phyloP scores from a whole-genome alignment of 352 stramenopile species.

The Globisporangium uncinulatum region DNA sequence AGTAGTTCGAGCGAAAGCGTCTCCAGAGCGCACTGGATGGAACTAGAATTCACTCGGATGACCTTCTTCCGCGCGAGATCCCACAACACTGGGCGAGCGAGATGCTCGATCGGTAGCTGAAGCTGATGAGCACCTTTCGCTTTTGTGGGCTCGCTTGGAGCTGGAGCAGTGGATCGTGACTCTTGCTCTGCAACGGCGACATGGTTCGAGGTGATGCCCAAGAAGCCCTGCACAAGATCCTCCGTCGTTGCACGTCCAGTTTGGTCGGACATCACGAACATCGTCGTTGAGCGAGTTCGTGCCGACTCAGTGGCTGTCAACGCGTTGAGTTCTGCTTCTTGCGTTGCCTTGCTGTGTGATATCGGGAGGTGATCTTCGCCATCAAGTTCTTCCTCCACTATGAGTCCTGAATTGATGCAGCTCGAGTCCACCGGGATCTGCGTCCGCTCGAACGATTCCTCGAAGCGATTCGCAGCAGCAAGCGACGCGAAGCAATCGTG shows the following conservation, averaged over 20 bases:
- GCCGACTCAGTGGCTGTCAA: neutral
- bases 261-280: slow-evolving; percentile 4
- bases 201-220: neutral
- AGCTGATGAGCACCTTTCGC: too few species aligned
- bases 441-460: slow-evolving; percentile 12
- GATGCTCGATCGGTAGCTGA: slow-evolving; percentile 18
- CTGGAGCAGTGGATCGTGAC: neutral
- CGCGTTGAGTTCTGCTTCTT: too few species aligned
- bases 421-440: neutral
- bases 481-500: neutral
- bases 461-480: slow-evolving; percentile 5
- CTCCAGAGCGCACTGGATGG: slow-evolving; percentile 21
- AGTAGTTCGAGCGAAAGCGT: slow-evolving; percentile 34
- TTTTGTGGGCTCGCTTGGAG: slow-evolving; percentile 1
- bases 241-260: slow-evolving; percentile 7
- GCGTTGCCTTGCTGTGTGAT: too few species aligned
- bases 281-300: neutral
- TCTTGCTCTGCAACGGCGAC: neutral
- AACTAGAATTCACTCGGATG: slow-evolving; percentile 21
- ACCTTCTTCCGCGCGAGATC: slow-evolving; percentile 43
- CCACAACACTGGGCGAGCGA: slow-evolving; percentile 38
- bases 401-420: too few species aligned
- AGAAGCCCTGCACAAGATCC: slow-evolving; percentile 10
- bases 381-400: too few species aligned
- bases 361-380: too few species aligned